Evolutionary conservation across 768 basidiomycete species (phyloP), one percentile per base, ranked within the genome.

Genomic region (Clathrus columnatus): DNA sequence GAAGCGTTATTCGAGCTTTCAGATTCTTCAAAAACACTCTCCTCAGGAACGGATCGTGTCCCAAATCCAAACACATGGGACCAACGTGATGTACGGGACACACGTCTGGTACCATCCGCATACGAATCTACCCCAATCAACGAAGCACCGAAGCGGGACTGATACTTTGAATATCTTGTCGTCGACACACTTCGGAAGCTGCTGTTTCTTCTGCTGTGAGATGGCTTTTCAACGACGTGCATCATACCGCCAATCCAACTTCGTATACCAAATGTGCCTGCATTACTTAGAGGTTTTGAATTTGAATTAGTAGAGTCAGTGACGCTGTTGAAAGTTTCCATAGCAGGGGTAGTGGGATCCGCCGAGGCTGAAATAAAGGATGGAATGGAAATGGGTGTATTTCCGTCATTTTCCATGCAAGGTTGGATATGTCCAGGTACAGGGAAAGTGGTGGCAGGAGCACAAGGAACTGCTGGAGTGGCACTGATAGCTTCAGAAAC

Each of bases 211-310:
- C 30, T 17, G 6, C 51, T 27, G 18, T 27, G 24, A 18, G 17
- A 8, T 18, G 24, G 5, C 17, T 28, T 4, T 11, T 23, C 20
- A 20, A 11, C 46, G 46, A 14, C 23, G 27, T 24, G 28, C 30
- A 21, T 29, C 28, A 21, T 18, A 23, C 51, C 51, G 18, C 46
- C 46, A 29, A 30, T 28, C 54, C 54, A 53, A 30, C 54, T 47
- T 27, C 29, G 30, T 20, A 55, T 27, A 8, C 54, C 54, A 46
- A 55, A 55, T n/a, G 54, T 55, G 5, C 54, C 54, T 2, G 27
- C 54, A 23, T 53, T 32, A 17, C 24, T 45, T 26, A 7, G 6
- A 47, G 21, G 46, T 27, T 20, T n/a, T n/a, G n/a, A n/a, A n/a
- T n/a, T n/a, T n/a, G n/a, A n/a, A n/a, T n/a, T n/a, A n/a, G n/a